A percentile compares a stretch with the other conserved stretches of the same genome.
Conservation (phyloP, 805 yeast genomes). For the Gaillardinia entomophila region DNA sequence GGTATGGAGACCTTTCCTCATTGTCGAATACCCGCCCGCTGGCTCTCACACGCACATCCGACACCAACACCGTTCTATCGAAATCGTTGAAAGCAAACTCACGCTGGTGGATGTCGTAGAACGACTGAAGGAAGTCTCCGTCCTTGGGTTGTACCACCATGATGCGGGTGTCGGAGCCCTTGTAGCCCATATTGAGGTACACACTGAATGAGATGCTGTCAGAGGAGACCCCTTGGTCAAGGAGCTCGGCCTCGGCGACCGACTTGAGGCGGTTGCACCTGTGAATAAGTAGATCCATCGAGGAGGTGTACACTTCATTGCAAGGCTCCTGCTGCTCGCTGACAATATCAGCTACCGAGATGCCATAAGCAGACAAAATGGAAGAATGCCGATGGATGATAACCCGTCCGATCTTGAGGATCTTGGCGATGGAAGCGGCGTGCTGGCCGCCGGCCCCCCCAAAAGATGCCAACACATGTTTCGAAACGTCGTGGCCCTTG, state of each 20-base stretch:
- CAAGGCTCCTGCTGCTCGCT: constrained; percentile 76
- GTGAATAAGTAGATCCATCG: constrained; percentile 10
- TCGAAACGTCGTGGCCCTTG: constrained; percentile 61
- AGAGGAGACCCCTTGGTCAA: constrained; percentile 8
- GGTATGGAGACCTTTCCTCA: constrained; percentile 7
- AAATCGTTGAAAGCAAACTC: constrained; percentile 68
- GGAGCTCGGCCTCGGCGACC: constrained; percentile 6
- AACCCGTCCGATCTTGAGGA: constrained; percentile 62
- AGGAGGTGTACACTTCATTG: constrained; percentile 29
- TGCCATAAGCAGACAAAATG: constrained; percentile 82
- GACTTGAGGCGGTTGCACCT: constrained; percentile 7
- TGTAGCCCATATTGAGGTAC: constrained; percentile 1
- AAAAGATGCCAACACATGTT: constrained; percentile 73
- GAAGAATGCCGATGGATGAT: constrained; percentile 79
- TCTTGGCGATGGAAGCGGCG: constrained; percentile 69
- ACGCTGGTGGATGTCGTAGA: constrained; percentile 50
- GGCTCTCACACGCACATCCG: constrained; percentile 72
- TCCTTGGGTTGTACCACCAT: constrained; percentile 17
- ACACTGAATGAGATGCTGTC: constrained; percentile 1
- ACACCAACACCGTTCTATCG: constrained; percentile 54
- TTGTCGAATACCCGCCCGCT: neutral
- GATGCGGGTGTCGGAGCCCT: constrained; percentile 19
- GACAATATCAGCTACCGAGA: constrained; percentile 81
- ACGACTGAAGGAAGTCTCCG: constrained; percentile 36
- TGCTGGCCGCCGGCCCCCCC: constrained; percentile 97